Evolutionary conservation across 1,139 yeast species (phyloP), one percentile per base, ranked within the genome.

Genomic region (Wickerhamomyces sp.): DNA sequence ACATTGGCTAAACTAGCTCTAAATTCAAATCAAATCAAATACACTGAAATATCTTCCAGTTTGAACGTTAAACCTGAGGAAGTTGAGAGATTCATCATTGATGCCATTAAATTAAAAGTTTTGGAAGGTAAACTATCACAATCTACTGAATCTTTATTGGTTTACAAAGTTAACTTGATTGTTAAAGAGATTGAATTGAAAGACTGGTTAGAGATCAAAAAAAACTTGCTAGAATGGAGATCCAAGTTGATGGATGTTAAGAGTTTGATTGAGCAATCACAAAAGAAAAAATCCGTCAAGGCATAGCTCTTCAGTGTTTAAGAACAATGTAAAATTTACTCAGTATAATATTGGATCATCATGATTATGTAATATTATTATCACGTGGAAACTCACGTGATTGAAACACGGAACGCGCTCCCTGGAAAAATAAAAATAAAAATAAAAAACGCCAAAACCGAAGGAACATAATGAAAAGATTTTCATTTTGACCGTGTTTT

Each of bases 51-150:
- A 14, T 39, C 51, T 27, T 26, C 42, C 10, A 35, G 42, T 10
- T 40, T 54, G 9, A 31, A 34, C 10, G 42, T 56, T 31, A 38
- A 44, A 9, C 23, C 36, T 1, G 34, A 42, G 3, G n/a, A 45
- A n/a, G 55, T 58, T 10, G 61, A 58, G 43, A 39, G 42, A 30
- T 49, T 52, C 36, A 44, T 58, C 40, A 46, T 57, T 37, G 49
- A 49, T 29, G 55, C 60, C 31, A 54, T 58, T 41, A 56, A 58
- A 46, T 42, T 47, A 10, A 47, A 51, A 27, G 45, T 53, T 7
- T 27, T 58, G 11, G 47, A 51, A 18, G 62, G 58, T 36, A 57
- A 56, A 49, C 41, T 58, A 39, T 50, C 54, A 13, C 62, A 58
- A 46, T 23, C 41, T 13, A 37, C 45, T 2, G 41, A 47, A 40